Evolutionary conservation across 306 rosid species (phyloP).

Genomic region (Acacia acuminata): DNA sequence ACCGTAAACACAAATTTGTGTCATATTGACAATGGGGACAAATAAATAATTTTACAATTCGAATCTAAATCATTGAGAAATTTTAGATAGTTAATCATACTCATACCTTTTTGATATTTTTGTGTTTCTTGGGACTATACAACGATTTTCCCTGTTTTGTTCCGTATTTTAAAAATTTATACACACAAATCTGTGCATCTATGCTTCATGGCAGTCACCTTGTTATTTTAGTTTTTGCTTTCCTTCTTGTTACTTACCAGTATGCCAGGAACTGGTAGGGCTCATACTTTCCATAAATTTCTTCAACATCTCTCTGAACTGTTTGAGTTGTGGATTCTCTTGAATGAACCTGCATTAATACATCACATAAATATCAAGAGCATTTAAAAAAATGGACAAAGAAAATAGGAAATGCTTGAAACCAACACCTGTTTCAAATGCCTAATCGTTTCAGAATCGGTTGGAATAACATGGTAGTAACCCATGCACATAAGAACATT

Average conservation of each 20-base stretch:
- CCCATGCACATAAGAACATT: conserved; percentile 65
- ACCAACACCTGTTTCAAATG: conserved; percentile 49
- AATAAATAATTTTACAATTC: too few species aligned
- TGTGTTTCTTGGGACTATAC: too few species aligned
- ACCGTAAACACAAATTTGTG: too few species aligned
- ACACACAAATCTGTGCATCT: too few species aligned
- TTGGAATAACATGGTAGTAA: conserved; percentile 52
- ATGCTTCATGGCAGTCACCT: too few species aligned
- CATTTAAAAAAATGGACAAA: background rate
- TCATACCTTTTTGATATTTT: too few species aligned
- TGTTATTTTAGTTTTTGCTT: background rate
- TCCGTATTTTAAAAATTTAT: too few species aligned
- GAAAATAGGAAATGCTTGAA: background rate
- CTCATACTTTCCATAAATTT: conserved; percentile 49
- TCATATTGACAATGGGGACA: too few species aligned
- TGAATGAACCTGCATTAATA: conserved; percentile 43
- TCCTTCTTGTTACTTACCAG: conserved; percentile 35
- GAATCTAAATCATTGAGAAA: too few species aligned
- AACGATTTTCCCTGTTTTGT: too few species aligned
- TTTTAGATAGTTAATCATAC: too few species aligned
- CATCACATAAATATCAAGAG: background rate
- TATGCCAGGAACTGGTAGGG: conserved; percentile 66
- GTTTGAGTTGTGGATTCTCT: conserved; percentile 35
- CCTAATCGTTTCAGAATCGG: conserved; percentile 56
- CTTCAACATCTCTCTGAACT: conserved; percentile 42